These are phyloP conservation scores for Blastobotrys ciferrii DNA, from an alignment of 1,139 yeast genomes.

Conservation along the genomic window DNA sequence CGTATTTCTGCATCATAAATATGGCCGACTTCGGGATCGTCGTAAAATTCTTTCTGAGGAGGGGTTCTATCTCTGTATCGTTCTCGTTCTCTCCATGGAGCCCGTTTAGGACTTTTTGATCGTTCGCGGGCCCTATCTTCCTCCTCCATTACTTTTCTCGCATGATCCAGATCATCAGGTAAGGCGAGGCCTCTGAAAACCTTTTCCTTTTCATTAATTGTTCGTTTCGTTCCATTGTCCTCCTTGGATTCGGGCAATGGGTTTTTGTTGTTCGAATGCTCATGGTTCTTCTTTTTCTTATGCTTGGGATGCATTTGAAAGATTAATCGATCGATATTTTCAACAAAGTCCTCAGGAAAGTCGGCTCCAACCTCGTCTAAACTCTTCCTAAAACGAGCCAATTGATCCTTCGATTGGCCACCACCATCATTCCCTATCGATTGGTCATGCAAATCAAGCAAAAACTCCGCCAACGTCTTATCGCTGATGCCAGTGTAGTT, in stretches of 20 bases:
- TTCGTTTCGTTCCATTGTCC: background rate
- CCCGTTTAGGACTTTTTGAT: constrained; percentile 7
- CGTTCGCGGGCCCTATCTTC: constrained; percentile 11
- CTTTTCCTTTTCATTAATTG: constrained; percentile 14
- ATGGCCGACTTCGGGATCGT: constrained; percentile 41
- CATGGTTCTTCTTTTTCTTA: constrained; percentile 13
- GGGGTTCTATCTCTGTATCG: constrained; percentile 8
- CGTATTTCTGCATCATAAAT: constrained; percentile 62
- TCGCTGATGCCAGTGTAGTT: constrained; percentile 38
- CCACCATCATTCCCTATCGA: constrained; percentile 23
- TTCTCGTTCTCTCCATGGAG: constrained; percentile 15
- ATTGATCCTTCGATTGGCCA: constrained; percentile 18
- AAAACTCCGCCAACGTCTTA: constrained; percentile 55
- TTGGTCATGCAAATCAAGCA: constrained; percentile 48
- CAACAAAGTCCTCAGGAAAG: constrained; percentile 48
- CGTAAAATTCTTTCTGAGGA: background rate
- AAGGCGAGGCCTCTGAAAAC: constrained; percentile 25
- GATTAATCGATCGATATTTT: constrained; percentile 39
- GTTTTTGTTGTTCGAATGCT: background rate
- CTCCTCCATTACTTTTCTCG: constrained; percentile 5
- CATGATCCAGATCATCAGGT: constrained; percentile 20
- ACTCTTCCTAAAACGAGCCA: constrained; percentile 43
- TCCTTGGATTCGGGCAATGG: constrained; percentile 6
- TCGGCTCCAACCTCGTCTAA: constrained; percentile 63
- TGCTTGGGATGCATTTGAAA: constrained; percentile 35